Base-by-base conservation (phyloP, 2,329 filamentous ascomycete genomes). In the Cercospora beticola region DNA sequence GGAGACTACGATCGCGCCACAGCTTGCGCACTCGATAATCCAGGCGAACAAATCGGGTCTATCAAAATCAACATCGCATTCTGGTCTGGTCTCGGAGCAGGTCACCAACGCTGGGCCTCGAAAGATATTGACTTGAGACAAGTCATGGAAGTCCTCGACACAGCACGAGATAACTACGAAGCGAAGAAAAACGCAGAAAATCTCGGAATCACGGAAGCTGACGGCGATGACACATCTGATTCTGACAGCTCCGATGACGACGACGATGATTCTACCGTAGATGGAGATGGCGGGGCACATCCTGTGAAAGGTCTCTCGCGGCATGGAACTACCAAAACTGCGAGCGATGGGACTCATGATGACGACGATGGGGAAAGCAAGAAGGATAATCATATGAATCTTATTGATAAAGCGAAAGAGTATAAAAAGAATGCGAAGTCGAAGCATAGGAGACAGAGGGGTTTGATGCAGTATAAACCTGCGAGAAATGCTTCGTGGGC, bases 401-500 rank as follows among this genome's bases (percentile, higher is more conserved):
- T 81, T 43, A 79, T 82, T 9, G 84, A 85, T 54, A 82, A 86
- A 75, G 68, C 88, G 57, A 85, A 83, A 66, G 88, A 90, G 68
- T 91, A 89, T 76, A 87, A 85, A 75, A 82, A 83, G 67, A 82
- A 88, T 72, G 82, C 84, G 71, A 86, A 85, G 78, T 83, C 86
- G 69, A 79, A 90, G 71, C 89, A 92, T 77, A 82, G 89, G 60
- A 85, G 86, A 75, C 88, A 93, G 74, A 81, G 88, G 23, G 90
- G 90, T 0, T 76, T 90, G 49, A 93, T 93, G 90, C 90, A 93
- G 79, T 93, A 89, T 88, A 86, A 85, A 67, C 70, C 75, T 74
- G 36, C 46, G 31, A 31, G 82, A 76, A 87, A 79, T 64, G 79
- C 82, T 67, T 86, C 89, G 74, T 86, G 85, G 78, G 83, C 89